phyloP scores from a whole-genome alignment of 331 rosid genomes.

The Malus hybrid region DNA sequence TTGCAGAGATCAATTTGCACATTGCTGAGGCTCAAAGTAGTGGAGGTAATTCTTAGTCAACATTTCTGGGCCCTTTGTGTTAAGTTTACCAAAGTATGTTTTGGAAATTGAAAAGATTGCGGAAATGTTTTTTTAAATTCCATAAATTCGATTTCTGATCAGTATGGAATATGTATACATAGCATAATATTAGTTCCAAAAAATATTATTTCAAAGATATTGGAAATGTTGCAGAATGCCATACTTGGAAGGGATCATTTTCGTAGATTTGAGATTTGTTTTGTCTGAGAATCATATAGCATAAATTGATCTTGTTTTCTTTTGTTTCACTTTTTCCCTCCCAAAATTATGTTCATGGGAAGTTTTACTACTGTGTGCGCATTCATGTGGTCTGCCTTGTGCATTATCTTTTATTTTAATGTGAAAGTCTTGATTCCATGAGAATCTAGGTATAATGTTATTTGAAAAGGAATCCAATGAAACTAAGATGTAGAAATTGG shows the following conservation, averaged over 20 bases:
- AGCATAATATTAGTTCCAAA: neutral
- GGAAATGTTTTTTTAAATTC: neutral
- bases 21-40: constrained; percentile 56
- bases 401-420: too few species aligned
- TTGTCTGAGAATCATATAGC: neutral
- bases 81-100: neutral
- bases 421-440: too few species aligned
- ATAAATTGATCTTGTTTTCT: neutral
- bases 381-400: too few species aligned
- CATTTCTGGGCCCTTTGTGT: neutral
- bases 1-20: constrained; percentile 67
- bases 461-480: too few species aligned
- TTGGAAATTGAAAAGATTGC: neutral
- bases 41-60: constrained; percentile 56
- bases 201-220: neutral
- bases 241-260: neutral
- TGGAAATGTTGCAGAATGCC: neutral
- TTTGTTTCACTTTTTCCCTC: neutral
- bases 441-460: too few species aligned
- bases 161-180: neutral
- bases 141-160: neutral
- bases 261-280: neutral
- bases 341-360: too few species aligned
- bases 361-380: too few species aligned
- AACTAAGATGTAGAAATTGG: too few species aligned